Evolutionary conservation across 345 rosid genomes (phyloP), one percentile per base, ranked within the genome.

Genomic region (Sonneratia caseolaris): DNA sequence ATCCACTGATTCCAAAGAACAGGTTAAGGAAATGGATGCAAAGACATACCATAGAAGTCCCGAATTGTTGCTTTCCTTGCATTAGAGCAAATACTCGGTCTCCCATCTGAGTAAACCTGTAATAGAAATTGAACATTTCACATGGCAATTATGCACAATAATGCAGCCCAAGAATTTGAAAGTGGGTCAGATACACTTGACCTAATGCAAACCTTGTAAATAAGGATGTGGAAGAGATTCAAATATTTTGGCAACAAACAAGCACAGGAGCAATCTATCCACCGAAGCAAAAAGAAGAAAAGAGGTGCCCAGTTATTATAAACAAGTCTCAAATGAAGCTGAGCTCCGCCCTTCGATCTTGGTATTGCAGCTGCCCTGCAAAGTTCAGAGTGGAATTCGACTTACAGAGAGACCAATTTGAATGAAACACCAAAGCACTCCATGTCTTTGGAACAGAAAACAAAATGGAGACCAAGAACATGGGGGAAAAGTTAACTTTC

Each of bases 341-440:
- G 83, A 0, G 84, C 84, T 55, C 97, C 94, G 21, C 84, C 80
- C 76, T 92, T 92, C 27, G 85, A 89, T 79, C 82, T 85, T 21
- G 99, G 99, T 76, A 95, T 90, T 77, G 89, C 88, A 72, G 90
- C 86, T 71, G 99, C 96, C 80, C 99, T 95, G 75, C 51, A 49
- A n/a, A 47, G 22, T 64, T 62, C 62, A 71, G 13, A 22, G 61
- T 37, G 68, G 14, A 67, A 45, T 53, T 62, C 4, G 22, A 22
- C 22, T 14, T 10, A 67, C 22, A 40, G 32, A 10, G 13, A 73
- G 35, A 45, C 19, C 18, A 13, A 3, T 4, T 27, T 32, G 66
- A 35, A 62, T 10, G 38, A 12, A 62, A 12, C 19, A 32, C 66
- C 66, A 32, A 62, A 62, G 1, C 1, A 13, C 27, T 62, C 38